A percentile compares a stretch with the other conserved stretches of the same genome.
phyloP scores from a whole-genome alignment of 352 stramenopile genomes.

The Lagenidium sp. region DNA sequence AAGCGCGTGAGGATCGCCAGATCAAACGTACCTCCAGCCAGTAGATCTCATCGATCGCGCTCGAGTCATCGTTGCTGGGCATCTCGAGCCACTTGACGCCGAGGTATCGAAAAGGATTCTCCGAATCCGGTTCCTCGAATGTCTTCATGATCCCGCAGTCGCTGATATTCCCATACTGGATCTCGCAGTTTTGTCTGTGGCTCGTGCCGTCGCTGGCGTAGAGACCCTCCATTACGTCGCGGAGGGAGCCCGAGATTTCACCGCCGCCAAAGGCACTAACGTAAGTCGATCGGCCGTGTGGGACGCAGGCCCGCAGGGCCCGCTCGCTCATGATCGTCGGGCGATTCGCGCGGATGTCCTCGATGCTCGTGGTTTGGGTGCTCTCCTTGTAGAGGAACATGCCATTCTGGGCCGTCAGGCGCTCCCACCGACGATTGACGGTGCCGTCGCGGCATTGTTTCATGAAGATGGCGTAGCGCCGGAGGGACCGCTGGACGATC shows the following conservation, averaged over 20 bases:
- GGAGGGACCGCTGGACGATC: slow-evolving; percentile 43
- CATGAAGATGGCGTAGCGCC: slow-evolving; percentile 38
- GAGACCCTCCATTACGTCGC: slow-evolving; percentile 37
- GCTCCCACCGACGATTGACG: slow-evolving; percentile 31
- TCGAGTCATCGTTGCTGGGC: slow-evolving; percentile 9
- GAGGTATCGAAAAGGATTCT: slow-evolving; percentile 37
- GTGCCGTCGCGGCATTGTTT: slow-evolving; percentile 17
- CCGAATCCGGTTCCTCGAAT: slow-evolving; percentile 19
- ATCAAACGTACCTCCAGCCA: slow-evolving; percentile 37
- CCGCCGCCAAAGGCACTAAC: slow-evolving; percentile 49
- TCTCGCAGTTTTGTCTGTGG: slow-evolving; percentile 29
- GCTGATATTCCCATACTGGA: slow-evolving; percentile 36
- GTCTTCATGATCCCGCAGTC: slow-evolving; percentile 41
- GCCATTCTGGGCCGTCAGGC: slow-evolving; percentile 29
- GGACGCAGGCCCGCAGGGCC: not conserved
- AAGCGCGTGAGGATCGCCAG: too few species aligned
- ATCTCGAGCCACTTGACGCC: slow-evolving; percentile 56
- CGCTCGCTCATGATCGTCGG: slow-evolving; percentile 1
- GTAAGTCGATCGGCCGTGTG: slow-evolving; percentile 19
- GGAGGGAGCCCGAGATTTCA: slow-evolving; percentile 28
- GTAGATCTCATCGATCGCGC: slow-evolving; percentile 36
- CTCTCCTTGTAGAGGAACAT: slow-evolving; percentile 49
- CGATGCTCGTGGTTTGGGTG: slow-evolving; percentile 1
- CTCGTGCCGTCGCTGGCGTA: slow-evolving; percentile 29
- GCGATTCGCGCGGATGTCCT: slow-evolving; percentile 6